These are phyloP conservation scores for Penicillium sp. DNA, from an alignment of 2,329 filamentous ascomycete species.

Conservation along the genomic window DNA sequence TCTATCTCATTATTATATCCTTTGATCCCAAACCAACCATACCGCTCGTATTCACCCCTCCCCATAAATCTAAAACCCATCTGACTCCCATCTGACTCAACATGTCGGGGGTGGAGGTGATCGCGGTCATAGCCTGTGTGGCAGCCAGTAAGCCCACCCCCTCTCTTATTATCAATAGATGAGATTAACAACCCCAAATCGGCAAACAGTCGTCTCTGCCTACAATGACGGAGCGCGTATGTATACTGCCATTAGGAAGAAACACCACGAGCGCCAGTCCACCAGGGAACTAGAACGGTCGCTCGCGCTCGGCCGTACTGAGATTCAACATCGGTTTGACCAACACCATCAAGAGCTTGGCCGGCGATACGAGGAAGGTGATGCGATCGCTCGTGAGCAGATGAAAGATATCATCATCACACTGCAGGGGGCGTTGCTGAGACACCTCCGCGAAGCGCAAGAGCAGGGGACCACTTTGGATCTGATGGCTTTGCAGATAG, in stretches of 20 bases:
- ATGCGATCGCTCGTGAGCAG: constrained; percentile 37
- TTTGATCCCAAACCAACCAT: no score
- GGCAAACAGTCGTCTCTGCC: constrained; percentile 28
- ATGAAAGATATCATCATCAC: constrained; percentile 42
- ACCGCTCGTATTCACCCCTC: background rate
- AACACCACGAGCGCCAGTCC: constrained; percentile 20
- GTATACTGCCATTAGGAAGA: constrained; percentile 29
- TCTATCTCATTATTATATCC: background rate
- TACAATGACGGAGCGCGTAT: constrained; percentile 33
- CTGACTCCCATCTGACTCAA: background rate
- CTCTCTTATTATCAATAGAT: background rate
- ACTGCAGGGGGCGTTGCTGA: constrained; percentile 37
- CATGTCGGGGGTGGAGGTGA: constrained; percentile 24
- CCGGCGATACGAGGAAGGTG: constrained; percentile 35
- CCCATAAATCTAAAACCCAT: background rate
- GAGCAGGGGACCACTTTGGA: constrained; percentile 33
- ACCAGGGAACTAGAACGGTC: constrained; percentile 36
- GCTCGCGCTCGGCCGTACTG: constrained; percentile 32
- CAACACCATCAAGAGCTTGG: constrained; percentile 35
- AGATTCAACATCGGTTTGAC: constrained; percentile 41
- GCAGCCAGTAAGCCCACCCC: constrained; percentile 18
- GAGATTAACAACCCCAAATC: background rate
- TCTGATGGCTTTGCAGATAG: constrained; percentile 30
- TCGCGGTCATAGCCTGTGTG: constrained; percentile 24
- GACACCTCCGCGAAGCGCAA: constrained; percentile 32